These are phyloP conservation scores for Emydomyces testavorans DNA, from an alignment of 2,329 filamentous ascomycete genomes.

Conservation along the genomic window DNA sequence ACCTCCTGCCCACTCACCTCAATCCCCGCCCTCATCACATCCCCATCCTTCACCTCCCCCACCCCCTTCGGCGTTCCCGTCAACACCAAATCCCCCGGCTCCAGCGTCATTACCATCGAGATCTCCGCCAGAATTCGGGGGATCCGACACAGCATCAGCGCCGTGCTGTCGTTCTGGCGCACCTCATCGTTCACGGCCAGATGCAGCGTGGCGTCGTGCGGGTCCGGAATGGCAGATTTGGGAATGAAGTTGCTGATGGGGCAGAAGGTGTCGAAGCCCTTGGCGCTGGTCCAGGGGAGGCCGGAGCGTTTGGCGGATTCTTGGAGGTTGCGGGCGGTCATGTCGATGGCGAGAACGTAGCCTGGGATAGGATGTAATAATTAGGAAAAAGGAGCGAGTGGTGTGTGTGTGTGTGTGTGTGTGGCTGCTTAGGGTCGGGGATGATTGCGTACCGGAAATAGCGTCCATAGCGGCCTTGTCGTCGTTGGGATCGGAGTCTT, in stretches of 20 bases:
- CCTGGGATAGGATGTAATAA: too few relatives aligned
- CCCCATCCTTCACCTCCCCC: conserved; percentile 70
- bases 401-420: neutral
- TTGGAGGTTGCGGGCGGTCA: conserved; percentile 92
- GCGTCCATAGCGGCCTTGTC: conserved; percentile 65
- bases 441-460: conserved; percentile 52
- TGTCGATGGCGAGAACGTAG: conserved; percentile 87
- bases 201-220: conserved; percentile 77
- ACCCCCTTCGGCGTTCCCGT: conserved; percentile 98
- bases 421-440: neutral
- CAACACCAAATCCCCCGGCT: conserved; percentile 81
- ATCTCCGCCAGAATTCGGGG: conserved; percentile 82
- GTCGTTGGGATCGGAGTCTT: conserved; percentile 64
- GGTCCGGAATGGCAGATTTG: conserved; percentile 69
- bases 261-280: conserved; percentile 96
- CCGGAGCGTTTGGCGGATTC: conserved; percentile 96
- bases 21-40: conserved; percentile 76
- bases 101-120: conserved; percentile 84
- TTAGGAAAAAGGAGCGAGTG: neutral
- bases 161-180: conserved; percentile 78
- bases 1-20: conserved; percentile 70
- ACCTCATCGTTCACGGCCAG: conserved; percentile 69
- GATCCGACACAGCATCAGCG: conserved; percentile 86
- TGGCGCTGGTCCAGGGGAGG: conserved; percentile 88
- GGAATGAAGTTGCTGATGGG: conserved; percentile 72